Evolutionary conservation across 768 basidiomycete genomes (phyloP).

Genomic region (Mrakia gelida): DNA sequence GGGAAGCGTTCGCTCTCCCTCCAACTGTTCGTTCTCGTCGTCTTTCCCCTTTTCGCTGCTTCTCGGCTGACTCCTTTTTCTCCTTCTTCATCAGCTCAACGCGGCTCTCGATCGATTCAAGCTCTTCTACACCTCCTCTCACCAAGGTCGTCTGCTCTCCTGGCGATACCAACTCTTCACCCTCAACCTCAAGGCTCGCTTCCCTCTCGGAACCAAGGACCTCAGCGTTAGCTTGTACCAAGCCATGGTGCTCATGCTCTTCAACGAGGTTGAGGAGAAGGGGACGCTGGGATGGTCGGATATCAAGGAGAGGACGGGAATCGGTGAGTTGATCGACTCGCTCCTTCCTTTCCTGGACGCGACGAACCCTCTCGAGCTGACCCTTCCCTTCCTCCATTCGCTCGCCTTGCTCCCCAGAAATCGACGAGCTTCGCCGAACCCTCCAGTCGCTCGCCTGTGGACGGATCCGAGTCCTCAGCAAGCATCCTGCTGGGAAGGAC

Average conservation of each 20-base stretch:
- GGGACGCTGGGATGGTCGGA: constrained; percentile 60
- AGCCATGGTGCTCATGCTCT: constrained; percentile 75
- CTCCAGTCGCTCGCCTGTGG: constrained; percentile 90
- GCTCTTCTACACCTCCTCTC: constrained; percentile 70
- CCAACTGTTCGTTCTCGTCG: neutral
- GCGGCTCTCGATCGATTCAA: constrained; percentile 55
- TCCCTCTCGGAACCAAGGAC: constrained; percentile 64
- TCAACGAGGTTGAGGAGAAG: constrained; percentile 58
- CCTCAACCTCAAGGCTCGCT: constrained; percentile 66
- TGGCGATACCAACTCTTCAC: constrained; percentile 88
- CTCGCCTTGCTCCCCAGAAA: constrained; percentile 31
- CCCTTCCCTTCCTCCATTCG: neutral
- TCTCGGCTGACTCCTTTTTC: neutral
- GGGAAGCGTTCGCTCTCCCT: constrained; percentile 27
- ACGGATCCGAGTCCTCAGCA: constrained; percentile 79
- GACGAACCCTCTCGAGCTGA: neutral
- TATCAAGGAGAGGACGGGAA: constrained; percentile 61
- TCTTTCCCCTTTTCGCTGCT: neutral
- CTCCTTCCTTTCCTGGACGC: neutral
- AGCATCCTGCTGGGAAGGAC: constrained; percentile 71
- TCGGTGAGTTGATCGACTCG: no score
- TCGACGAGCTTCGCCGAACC: constrained; percentile 65
- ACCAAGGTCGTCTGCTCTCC: constrained; percentile 67
- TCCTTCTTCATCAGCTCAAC: constrained; percentile 25
- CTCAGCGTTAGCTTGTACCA: constrained; percentile 88